phyloP scores from a whole-genome alignment of 116 monocot species.

The Papilionanthe hybrid region DNA sequence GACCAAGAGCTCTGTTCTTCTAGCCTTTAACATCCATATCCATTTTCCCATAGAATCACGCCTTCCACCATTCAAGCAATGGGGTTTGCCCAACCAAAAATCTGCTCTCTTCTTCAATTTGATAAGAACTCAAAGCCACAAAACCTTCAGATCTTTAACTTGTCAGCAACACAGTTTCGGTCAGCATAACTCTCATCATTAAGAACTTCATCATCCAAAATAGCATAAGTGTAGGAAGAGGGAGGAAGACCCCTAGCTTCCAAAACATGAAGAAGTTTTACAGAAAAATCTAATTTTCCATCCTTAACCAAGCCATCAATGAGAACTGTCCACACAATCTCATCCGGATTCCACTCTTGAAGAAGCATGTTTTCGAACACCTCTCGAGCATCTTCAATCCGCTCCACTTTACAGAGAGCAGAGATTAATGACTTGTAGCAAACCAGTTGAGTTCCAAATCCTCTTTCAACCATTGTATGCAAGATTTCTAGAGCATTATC shows the following conservation, averaged over 20 bases:
- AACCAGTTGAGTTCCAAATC: slow-evolving; percentile 38
- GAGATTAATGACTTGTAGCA: slow-evolving; percentile 60
- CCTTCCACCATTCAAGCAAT: background rate
- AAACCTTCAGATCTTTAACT: background rate
- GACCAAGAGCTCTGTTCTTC: background rate
- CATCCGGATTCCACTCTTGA: slow-evolving; percentile 75
- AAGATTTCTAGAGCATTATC: slow-evolving; percentile 63
- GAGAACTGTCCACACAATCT: slow-evolving; percentile 79
- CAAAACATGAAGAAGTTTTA: slow-evolving; percentile 70
- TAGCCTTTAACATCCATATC: background rate
- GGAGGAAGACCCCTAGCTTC: slow-evolving; percentile 47
- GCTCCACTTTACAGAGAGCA: slow-evolving; percentile 56
- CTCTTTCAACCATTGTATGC: slow-evolving; percentile 31
- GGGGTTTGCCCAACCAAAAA: background rate
- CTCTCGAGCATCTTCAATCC: slow-evolving; percentile 40
- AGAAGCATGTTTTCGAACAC: slow-evolving; percentile 58
- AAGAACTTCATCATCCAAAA: slow-evolving; percentile 33
- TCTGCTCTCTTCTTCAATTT: background rate
- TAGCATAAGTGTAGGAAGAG: slow-evolving; percentile 34
- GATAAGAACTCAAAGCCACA: background rate
- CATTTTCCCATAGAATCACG: too few relatives aligned
- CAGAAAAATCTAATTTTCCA: slow-evolving; percentile 45
- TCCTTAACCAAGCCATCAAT: slow-evolving; percentile 74
- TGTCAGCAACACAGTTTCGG: background rate
- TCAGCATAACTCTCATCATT: background rate